These are phyloP conservation scores for Bathelium albidoporum DNA, from an alignment of 495 filamentous ascomycete species.

Conservation along the genomic window DNA sequence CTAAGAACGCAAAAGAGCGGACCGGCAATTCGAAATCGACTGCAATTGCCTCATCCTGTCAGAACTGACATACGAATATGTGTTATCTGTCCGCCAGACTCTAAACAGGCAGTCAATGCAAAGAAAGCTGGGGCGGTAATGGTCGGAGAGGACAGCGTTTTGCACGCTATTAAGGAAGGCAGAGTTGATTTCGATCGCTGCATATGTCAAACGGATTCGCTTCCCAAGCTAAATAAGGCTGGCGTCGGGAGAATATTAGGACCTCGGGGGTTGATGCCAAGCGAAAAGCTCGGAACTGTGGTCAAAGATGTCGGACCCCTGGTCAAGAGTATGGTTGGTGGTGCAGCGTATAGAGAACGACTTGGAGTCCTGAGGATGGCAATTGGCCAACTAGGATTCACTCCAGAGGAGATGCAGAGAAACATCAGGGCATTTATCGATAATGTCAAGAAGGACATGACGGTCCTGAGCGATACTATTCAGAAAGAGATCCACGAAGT, in stretches of 20 bases:
- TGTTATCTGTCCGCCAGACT: conserved; percentile 76
- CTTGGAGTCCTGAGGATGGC: conserved; percentile 76
- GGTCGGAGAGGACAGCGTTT: conserved; percentile 76
- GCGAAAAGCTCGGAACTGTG: conserved; percentile 72
- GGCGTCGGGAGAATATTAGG: conserved; percentile 71
- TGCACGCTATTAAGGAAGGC: conserved; percentile 64
- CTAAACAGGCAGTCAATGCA: conserved; percentile 57
- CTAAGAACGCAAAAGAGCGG: conserved; percentile 72
- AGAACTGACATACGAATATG: conserved; percentile 75
- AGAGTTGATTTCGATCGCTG: conserved; percentile 78
- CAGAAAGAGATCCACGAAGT: conserved; percentile 84
- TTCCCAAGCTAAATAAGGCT: conserved; percentile 63
- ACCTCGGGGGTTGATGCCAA: conserved; percentile 87
- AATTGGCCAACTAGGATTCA: conserved; percentile 82
- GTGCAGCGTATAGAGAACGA: conserved; percentile 76
- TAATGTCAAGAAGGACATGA: conserved; percentile 67
- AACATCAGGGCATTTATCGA: conserved; percentile 75
- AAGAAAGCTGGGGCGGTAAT: conserved; percentile 62
- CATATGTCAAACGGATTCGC: conserved; percentile 71
- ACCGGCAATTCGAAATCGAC: conserved; percentile 71
- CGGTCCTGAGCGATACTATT: conserved; percentile 54
- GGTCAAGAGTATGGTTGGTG: conserved; percentile 71
- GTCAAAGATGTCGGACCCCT: conserved; percentile 61
- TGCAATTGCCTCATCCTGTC: conserved; percentile 81
- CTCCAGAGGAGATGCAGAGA: conserved; percentile 70